Percentiles rank a stretch among this genome's conserved stretches.
Conservation (phyloP, 345 rosid genomes). For the Moringa oleifera region DNA sequence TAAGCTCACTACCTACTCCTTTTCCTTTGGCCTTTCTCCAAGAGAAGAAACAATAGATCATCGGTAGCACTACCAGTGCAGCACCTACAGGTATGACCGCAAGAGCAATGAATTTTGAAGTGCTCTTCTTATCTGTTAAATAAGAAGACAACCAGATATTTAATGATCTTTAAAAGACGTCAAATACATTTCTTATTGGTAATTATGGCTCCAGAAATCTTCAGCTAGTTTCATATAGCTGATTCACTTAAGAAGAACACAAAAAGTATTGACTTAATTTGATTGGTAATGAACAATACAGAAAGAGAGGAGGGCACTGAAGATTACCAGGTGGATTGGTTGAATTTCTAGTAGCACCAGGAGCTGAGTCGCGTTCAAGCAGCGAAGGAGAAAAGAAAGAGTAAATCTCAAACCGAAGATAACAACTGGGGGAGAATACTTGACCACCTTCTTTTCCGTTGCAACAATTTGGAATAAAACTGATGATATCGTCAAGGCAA, state of each 20-base stretch:
- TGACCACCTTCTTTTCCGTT: constrained; percentile 13
- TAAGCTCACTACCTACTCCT: constrained; percentile 12
- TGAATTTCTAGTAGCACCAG: constrained; percentile 1
- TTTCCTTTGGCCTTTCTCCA: constrained; percentile 15
- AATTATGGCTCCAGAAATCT: no score
- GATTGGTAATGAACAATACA: neutral
- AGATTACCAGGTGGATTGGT: constrained; percentile 15
- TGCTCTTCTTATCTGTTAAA: constrained; percentile 20
- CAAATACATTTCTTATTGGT: no score
- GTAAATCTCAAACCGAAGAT: constrained; percentile 30
- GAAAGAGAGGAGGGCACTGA: neutral
- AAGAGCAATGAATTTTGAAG: constrained; percentile 6
- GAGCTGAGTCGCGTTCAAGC: constrained; percentile 1
- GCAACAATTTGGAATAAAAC: constrained; percentile 13
- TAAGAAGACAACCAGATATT: neutral
- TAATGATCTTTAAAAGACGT: no score
- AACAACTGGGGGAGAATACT: constrained; percentile 24
- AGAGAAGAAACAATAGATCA: constrained; percentile 19
- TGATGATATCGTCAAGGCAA: constrained; percentile 24
- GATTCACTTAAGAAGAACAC: no score
- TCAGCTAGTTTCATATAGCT: no score
- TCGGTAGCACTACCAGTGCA: constrained; percentile 5
- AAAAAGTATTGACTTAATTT: no score
- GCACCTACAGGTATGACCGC: constrained; percentile 16
- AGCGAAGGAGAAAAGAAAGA: constrained; percentile 21